Evolutionary conservation across 306 rosid genomes (phyloP).

Genomic region (Neltuma alba): DNA sequence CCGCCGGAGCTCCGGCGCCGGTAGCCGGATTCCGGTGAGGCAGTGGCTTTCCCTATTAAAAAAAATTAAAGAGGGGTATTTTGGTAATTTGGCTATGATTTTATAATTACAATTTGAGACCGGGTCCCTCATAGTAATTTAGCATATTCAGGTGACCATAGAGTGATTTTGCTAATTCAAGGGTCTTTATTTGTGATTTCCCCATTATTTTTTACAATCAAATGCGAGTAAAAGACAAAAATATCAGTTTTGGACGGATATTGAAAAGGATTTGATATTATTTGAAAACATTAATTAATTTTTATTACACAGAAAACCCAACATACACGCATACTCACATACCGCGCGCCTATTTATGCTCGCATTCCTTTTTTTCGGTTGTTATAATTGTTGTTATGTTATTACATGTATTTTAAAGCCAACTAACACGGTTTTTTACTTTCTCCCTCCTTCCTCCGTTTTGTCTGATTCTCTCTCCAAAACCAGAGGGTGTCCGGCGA

Average conservation of each 20-base stretch:
- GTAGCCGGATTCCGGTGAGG: no score
- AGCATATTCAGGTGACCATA: no score
- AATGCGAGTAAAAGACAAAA: no score
- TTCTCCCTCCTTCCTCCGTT: slow-evolving; percentile 30
- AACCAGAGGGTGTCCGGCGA: slow-evolving; percentile 63
- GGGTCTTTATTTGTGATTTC: no score
- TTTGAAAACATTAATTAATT: neutral
- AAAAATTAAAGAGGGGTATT: no score
- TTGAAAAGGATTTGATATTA: neutral
- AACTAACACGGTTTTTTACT: slow-evolving; percentile 49
- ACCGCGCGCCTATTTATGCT: slow-evolving; percentile 51
- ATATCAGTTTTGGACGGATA: neutral
- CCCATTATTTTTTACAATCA: no score
- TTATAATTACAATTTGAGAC: no score
- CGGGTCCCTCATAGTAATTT: no score
- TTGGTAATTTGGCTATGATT: no score
- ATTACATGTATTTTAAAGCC: slow-evolving; percentile 40
- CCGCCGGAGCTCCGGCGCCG: no score
- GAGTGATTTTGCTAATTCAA: no score
- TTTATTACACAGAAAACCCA: neutral
- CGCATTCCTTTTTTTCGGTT: neutral
- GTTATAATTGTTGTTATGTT: neutral
- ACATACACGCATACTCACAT: slow-evolving; percentile 16
- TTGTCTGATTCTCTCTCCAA: slow-evolving; percentile 39
- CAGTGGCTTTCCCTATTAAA: no score